These are phyloP conservation scores for Mucor velutinosus DNA, from an alignment of 371 early-diverging fungal genomes.

Conservation along the genomic window DNA sequence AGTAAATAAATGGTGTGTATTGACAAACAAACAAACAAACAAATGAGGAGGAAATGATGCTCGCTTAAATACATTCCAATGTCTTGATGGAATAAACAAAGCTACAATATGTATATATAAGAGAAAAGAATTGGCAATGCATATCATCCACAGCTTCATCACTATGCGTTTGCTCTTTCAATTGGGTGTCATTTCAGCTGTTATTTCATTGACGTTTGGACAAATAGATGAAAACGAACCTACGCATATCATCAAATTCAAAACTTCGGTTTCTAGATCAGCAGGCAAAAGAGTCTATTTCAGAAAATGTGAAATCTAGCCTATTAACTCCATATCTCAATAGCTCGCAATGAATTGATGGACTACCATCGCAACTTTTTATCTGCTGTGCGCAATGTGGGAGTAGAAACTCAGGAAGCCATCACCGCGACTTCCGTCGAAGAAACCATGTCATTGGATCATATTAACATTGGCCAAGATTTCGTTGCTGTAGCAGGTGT, in stretches of 20 bases:
- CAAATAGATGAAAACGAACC: slow-evolving; percentile 19
- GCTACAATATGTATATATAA: not conserved
- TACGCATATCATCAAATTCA: slow-evolving; percentile 30
- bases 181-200: slow-evolving; percentile 9
- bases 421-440: slow-evolving; percentile 3
- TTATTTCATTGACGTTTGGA: slow-evolving; percentile 1
- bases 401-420: not conserved
- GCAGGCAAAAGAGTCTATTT: slow-evolving; percentile 12
- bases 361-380: slow-evolving; percentile 21
- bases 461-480: slow-evolving; percentile 14
- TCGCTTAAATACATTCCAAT: not conserved
- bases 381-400: slow-evolving; percentile 9
- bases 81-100: not conserved
- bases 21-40: not conserved
- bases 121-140: not conserved
- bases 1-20: not conserved
- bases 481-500: slow-evolving; percentile 24
- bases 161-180: slow-evolving; percentile 9
- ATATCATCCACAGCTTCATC: not conserved
- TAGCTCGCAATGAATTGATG: slow-evolving; percentile 13
- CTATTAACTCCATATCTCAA: not conserved
- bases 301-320: not conserved
- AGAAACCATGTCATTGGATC: slow-evolving; percentile 16
- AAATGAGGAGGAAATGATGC: not conserved
- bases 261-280: slow-evolving; percentile 4